Percentiles rank a stretch among this genome's conserved stretches.
phyloP scores from a whole-genome alignment of 2,329 filamentous ascomycete species.

The Monosporascus cannonballus region DNA sequence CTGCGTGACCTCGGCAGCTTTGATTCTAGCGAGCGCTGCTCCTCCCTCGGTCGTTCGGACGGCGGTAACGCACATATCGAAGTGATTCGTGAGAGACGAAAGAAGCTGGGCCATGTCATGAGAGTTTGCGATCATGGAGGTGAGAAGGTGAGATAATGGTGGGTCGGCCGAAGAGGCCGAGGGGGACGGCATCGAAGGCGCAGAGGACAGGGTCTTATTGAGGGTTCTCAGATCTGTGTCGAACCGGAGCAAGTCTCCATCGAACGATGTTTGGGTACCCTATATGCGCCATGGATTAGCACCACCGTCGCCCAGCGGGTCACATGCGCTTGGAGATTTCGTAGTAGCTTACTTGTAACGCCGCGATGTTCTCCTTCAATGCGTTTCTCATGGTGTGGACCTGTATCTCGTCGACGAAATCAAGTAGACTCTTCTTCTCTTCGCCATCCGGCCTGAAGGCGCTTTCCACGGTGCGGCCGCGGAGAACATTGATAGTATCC shows the following conservation, averaged over 20 bases:
- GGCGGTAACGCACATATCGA: conserved; percentile 87
- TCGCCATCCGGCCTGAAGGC: conserved; percentile 55
- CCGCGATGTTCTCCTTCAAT: conserved; percentile 64
- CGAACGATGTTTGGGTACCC: conserved; percentile 65
- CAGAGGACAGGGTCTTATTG: conserved; percentile 47
- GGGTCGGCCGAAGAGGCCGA: conserved; percentile 31
- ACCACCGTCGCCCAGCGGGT: background rate
- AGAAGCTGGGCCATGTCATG: conserved; percentile 77
- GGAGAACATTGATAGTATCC: conserved; percentile 59
- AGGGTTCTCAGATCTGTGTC: conserved; percentile 66
- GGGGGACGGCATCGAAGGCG: conserved; percentile 27
- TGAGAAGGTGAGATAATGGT: conserved; percentile 49
- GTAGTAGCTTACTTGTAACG: conserved; percentile 50
- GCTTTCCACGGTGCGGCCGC: conserved; percentile 57
- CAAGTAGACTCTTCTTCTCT: conserved; percentile 57
- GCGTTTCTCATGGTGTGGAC: conserved; percentile 60
- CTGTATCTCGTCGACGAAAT: conserved; percentile 70
- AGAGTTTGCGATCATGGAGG: conserved; percentile 64
- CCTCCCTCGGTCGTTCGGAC: conserved; percentile 85
- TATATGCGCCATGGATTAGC: conserved; percentile 23
- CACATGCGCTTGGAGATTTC: background rate
- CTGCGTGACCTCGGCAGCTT: conserved; percentile 57
- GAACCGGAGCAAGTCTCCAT: conserved; percentile 68
- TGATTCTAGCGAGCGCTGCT: conserved; percentile 60
- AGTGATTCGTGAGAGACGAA: conserved; percentile 76